Evolutionary conservation across 129 eudicot genomes (phyloP).

Genomic region (Rutidosis leptorrhynchoides): DNA sequence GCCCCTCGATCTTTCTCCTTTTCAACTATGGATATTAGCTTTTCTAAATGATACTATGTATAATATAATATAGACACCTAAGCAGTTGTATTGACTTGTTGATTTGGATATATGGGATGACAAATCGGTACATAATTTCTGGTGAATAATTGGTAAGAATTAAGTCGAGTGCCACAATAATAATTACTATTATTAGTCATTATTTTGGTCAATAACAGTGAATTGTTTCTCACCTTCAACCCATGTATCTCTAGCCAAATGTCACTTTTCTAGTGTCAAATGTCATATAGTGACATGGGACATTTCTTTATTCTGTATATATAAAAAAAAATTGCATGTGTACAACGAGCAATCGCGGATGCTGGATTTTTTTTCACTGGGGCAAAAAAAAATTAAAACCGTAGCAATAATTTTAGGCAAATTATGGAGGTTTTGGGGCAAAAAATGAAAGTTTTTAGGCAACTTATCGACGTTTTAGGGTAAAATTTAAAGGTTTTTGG

Average conservation of each 20-base stretch:
- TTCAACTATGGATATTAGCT: no score
- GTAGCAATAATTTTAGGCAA: no score
- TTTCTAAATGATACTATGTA: no score
- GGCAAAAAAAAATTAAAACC: no score
- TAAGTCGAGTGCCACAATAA: not conserved
- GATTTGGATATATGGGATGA: not conserved
- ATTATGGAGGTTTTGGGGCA: no score
- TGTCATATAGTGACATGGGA: not conserved
- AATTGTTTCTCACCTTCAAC: not conserved
- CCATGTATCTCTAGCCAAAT: not conserved
- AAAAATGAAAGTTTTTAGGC: no score
- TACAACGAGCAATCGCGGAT: no score
- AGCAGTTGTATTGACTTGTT: not conserved
- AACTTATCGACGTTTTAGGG: no score
- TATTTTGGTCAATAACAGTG: not conserved
- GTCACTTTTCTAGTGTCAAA: not conserved
- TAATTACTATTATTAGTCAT: not conserved
- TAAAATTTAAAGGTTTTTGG: no score
- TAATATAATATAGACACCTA: slow-evolving; percentile 15
- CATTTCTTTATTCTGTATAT: slow-evolving; percentile 1
- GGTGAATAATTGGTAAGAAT: slow-evolving; percentile 1
- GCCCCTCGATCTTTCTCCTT: no score
- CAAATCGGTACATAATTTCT: not conserved
- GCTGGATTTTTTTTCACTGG: no score
- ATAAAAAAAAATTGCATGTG: not conserved